Base-by-base conservation (phyloP, 805 yeast genomes). In the Metschnikowia baotianmanensis region DNA sequence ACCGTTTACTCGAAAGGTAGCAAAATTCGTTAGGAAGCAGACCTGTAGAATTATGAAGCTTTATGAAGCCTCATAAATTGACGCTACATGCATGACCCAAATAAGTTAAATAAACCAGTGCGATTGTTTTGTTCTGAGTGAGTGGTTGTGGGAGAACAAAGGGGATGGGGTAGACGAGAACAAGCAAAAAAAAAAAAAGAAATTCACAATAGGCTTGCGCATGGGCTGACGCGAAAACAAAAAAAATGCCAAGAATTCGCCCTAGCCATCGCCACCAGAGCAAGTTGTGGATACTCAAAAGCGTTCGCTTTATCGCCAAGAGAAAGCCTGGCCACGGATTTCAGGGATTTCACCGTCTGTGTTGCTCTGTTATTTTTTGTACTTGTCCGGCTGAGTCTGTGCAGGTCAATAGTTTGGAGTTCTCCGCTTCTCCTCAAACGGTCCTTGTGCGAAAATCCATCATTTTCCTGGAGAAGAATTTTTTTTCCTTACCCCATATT, bases 341-440 rank as follows among this genome's bases (percentile, higher is more conserved):
- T 21, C 9, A 9, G 23, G 6, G 9, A 21, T 21, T 21, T 26
- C 17, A 26, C 11, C 29, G 17, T 28, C 18, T 11, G 36, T n/a
- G 30, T 34, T 12, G 29, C 15, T 19, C 13, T 15, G 8, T 17
- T 12, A 19, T 23, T 4, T 20, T 35, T 21, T 9, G 23, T 7
- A 21, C 26, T 28, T 26, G 33, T 16, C 24, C 31, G 30, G 31
- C 24, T 10, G 36, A 21, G 16, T 28, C 24, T 27, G 26, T 35
- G 47, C 45, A 42, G 45, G 33, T 22, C 10, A 23, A 12, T 31
- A 40, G 29, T 30, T 38, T 24, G 50, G 25, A 29, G 33, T 48
- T 44, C 51, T 47, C 52, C 51, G 43, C 51, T 47, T 48, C 48
- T 47, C 51, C 52, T 47, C 52, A 46, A 41, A 33, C 40, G 34